These are phyloP conservation scores for Kwoniella bestiolae DNA, from an alignment of 768 basidiomycete genomes.

Conservation along the genomic window DNA sequence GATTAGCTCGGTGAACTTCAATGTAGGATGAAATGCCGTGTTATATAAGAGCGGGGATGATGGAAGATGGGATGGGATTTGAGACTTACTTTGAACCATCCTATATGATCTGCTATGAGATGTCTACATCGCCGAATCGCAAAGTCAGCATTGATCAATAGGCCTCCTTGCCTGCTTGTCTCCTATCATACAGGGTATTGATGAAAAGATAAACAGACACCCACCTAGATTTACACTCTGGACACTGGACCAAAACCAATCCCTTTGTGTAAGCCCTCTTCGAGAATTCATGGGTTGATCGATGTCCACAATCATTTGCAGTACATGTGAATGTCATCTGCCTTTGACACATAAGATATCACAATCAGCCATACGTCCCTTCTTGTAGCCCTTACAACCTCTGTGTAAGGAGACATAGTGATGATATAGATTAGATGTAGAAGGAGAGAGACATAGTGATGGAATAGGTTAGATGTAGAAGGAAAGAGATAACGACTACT, in stretches of 20 bases:
- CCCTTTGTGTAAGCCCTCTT: constrained; percentile 82
- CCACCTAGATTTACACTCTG: constrained; percentile 83
- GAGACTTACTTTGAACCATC: constrained; percentile 56
- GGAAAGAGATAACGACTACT: not conserved
- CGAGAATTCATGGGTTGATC: constrained; percentile 87
- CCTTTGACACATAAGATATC: constrained; percentile 20
- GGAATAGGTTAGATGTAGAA: not conserved
- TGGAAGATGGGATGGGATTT: not conserved
- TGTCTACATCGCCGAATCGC: constrained; percentile 33
- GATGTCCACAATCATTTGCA: constrained; percentile 64
- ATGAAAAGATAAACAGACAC: constrained; percentile 37
- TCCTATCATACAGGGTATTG: too few relatives aligned
- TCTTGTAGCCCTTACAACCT: too few relatives aligned
- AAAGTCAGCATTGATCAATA: too few relatives aligned
- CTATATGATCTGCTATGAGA: constrained; percentile 57
- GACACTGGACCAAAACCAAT: constrained; percentile 89
- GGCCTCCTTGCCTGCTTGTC: too few relatives aligned
- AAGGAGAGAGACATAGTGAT: not conserved
- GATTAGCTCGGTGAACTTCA: too few relatives aligned
- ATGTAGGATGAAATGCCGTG: too few relatives aligned
- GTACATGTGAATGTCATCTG: constrained; percentile 57
- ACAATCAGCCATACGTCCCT: not conserved
- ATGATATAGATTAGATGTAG: too few relatives aligned
- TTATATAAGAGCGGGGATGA: too few relatives aligned
- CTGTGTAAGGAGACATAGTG: too few relatives aligned